Base-by-base conservation (phyloP, 2,329 filamentous ascomycete genomes). In the Biscogniauxia sp. region DNA sequence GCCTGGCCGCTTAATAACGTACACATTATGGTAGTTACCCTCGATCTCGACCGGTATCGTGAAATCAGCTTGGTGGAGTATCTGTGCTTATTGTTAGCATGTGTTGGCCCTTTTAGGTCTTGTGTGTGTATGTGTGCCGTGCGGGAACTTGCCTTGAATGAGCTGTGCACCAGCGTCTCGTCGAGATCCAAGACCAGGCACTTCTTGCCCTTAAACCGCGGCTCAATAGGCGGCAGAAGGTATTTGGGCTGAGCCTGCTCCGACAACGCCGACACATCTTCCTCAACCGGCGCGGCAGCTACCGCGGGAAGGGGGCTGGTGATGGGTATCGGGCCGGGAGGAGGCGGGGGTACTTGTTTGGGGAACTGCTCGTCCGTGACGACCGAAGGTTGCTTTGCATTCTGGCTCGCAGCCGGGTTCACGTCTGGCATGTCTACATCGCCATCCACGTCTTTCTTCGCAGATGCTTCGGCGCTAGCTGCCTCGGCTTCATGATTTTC, bases 11-110 rank as follows among this genome's bases (percentile, higher is more conserved):
- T 99, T 99, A 76, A 99, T 99, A 66, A 99, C 95, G 74, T 99
- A 99, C 58, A 99, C 96, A 72, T 99, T 99, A 79, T 99, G 95
- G 74, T 96, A 98, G 76, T 97, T 96, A 59, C 95, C 95, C 80
- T 99, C 95, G 66, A 99, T 99, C 73, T 99, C 95, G 28, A 99
- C 95, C 0, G 95, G 95, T 73, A 99, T 98, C 5, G 95, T 99
- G 74, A 99, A 98, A 77, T 99, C 95, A 61, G 95, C 95, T 81
- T 98, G 94, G 72, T 98, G 93, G 53, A 99, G 84, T 68, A 98
- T 95, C 93, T 98, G 32, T n/a, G 17, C 60, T 20, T 20, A 54
- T 64, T 9, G 64, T 55, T 59, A 51, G 28, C 28, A 54, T 23
- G 23, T 23, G 6, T 3, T 32, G 11, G 3, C 28, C 7, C 11